phyloP scores from a whole-genome alignment of 2,329 filamentous ascomycete genomes.

The Colletotrichum costaricense region DNA sequence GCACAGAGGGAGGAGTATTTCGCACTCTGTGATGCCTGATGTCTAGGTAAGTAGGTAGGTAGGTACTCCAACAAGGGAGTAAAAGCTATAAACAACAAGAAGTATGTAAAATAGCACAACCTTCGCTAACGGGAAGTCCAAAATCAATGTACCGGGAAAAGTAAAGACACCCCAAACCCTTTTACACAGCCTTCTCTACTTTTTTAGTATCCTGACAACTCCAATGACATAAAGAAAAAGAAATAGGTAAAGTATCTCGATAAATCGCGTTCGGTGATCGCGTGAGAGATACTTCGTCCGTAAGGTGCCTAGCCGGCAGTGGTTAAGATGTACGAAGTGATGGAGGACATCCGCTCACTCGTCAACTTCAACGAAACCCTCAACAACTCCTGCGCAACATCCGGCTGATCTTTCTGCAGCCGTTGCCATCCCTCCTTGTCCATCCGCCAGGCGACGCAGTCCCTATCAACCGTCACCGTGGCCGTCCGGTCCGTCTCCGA shows the following conservation, averaged over 20 bases:
- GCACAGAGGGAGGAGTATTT: background rate
- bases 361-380: slow-evolving; percentile 92
- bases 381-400: slow-evolving; percentile 85
- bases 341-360: slow-evolving; percentile 86
- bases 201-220: slow-evolving; percentile 12
- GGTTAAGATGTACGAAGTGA: slow-evolving; percentile 67
- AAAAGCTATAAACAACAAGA: background rate
- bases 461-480: slow-evolving; percentile 84
- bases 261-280: background rate
- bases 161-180: background rate
- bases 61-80: background rate
- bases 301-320: slow-evolving; percentile 54
- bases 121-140: background rate
- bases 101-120: background rate
- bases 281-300: background rate
- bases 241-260: background rate
- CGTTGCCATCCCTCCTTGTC: slow-evolving; percentile 76
- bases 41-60: background rate
- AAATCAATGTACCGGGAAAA: background rate
- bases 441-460: slow-evolving; percentile 86
- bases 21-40: background rate
- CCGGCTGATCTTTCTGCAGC: slow-evolving; percentile 78
- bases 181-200: background rate
- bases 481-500: slow-evolving; percentile 89
- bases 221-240: background rate